phyloP scores from a whole-genome alignment of 2,329 filamentous ascomycete species.

The Fusarium tjaetaba region DNA sequence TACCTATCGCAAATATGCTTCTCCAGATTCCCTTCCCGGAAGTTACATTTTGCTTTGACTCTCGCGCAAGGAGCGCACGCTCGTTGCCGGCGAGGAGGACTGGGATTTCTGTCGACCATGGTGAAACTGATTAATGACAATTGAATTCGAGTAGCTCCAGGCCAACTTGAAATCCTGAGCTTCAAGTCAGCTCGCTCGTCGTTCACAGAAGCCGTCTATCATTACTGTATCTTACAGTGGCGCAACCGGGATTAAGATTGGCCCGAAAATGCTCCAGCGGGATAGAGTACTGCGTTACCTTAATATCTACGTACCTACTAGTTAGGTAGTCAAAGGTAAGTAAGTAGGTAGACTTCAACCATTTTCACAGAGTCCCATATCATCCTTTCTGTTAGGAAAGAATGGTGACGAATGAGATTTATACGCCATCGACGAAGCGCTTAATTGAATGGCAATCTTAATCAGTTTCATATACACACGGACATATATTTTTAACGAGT shows the following conservation, averaged over 20 bases:
- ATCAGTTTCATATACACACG: not conserved
- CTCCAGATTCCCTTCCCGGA: constrained; percentile 35
- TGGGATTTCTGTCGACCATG: constrained; percentile 35
- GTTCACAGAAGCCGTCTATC: not conserved
- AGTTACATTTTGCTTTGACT: constrained; percentile 46
- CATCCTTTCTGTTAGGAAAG: not conserved
- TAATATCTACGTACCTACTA: too few species aligned
- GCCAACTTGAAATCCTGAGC: not conserved
- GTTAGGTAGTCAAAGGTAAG: not conserved
- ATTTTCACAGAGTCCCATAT: not conserved
- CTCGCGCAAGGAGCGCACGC: constrained; percentile 46
- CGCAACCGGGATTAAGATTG: not conserved
- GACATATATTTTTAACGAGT: not conserved
- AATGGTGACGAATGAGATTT: not conserved
- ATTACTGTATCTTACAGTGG: not conserved
- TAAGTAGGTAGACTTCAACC: not conserved
- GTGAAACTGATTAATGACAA: not conserved
- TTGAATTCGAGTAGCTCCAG: not conserved
- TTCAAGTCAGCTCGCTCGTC: not conserved
- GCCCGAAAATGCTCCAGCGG: not conserved
- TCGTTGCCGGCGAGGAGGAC: constrained; percentile 45
- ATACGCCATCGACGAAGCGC: not conserved
- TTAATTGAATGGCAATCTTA: not conserved
- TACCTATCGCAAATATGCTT: constrained; percentile 45
- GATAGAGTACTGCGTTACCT: not conserved